A percentile compares a stretch with the other conserved stretches of the same genome.
These are phyloP conservation scores for Penicillium mononematosum DNA, from an alignment of 495 filamentous ascomycete species.

Conservation along the genomic window DNA sequence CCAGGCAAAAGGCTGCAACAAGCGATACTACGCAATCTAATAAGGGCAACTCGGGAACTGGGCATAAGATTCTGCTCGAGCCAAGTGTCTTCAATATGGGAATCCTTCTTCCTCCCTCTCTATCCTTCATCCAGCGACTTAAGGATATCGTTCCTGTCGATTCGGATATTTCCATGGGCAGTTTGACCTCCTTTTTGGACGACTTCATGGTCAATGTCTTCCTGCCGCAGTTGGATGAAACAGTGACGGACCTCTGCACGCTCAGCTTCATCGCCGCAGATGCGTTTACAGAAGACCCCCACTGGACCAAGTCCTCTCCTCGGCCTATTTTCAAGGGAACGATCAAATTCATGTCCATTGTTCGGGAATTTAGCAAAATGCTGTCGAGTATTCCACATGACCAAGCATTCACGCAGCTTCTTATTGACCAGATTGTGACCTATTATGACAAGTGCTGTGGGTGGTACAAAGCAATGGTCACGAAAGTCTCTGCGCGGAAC, in stretches of 20 bases:
- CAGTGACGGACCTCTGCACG: constrained; percentile 82
- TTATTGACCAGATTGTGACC: constrained; percentile 83
- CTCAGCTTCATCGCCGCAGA: constrained; percentile 79
- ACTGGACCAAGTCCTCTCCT: constrained; percentile 73
- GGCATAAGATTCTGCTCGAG: constrained; percentile 86
- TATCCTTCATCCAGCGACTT: constrained; percentile 86
- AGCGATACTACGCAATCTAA: constrained; percentile 38
- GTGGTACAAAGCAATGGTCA: constrained; percentile 73
- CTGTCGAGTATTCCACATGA: constrained; percentile 94
- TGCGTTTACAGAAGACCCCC: constrained; percentile 82
- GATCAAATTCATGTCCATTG: constrained; percentile 77
- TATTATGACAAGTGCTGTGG: constrained; percentile 89
- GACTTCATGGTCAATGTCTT: constrained; percentile 99
- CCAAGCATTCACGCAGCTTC: constrained; percentile 86
- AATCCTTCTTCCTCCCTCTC: constrained; percentile 85
- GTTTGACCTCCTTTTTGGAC: constrained; percentile 91
- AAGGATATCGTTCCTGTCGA: constrained; percentile 86
- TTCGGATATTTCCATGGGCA: constrained; percentile 80
- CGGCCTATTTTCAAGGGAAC: constrained; percentile 94
- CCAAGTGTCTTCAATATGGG: constrained; percentile 99
- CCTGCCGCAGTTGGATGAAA: constrained; percentile 93
- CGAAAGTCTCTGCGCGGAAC: constrained; percentile 40
- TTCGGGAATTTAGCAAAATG: constrained; percentile 91
- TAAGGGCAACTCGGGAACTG: constrained; percentile 58
- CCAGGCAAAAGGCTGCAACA: constrained; percentile 46